These are phyloP conservation scores for Penicillium antarcticum DNA, from an alignment of 495 filamentous ascomycete genomes.

Conservation along the genomic window DNA sequence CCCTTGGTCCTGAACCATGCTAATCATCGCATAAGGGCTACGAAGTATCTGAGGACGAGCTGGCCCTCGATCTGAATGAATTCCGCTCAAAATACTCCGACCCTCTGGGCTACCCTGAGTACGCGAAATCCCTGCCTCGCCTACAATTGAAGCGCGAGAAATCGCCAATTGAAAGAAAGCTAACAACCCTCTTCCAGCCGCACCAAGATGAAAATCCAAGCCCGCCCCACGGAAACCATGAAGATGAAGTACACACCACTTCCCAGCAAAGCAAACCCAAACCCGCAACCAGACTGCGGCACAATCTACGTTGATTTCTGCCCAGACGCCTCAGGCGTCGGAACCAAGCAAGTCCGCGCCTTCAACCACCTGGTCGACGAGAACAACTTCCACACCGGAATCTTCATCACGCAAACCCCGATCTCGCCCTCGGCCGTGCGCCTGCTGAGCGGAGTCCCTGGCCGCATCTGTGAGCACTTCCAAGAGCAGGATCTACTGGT, in stretches of 20 bases:
- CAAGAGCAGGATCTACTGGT: conserved; percentile 92
- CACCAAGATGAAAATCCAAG: conserved; percentile 77
- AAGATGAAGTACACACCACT: conserved; percentile 72
- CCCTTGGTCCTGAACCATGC: conserved; percentile 1
- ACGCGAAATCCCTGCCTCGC: conserved; percentile 22
- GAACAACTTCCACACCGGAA: conserved; percentile 80
- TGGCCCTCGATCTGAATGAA: conserved; percentile 71
- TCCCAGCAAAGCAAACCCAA: conserved; percentile 59
- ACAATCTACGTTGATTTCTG: conserved; percentile 93
- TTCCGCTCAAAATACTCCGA: conserved; percentile 68
- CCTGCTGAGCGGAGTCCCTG: conserved; percentile 72
- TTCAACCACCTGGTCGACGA: conserved; percentile 78
- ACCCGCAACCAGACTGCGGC: conserved; percentile 70
- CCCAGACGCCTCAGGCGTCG: conserved; percentile 63
- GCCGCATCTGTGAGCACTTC: conserved; percentile 85
- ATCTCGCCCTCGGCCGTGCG: conserved; percentile 73
- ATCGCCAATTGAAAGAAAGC: conserved; percentile 3
- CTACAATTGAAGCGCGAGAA: background rate
- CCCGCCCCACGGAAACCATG: conserved; percentile 79
- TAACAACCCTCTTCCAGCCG: conserved; percentile 56
- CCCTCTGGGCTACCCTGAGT: conserved; percentile 69
- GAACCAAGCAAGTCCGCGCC: conserved; percentile 83
- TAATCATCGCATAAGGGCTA: conserved; percentile 69
- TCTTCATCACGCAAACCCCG: conserved; percentile 78
- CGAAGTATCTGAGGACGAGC: conserved; percentile 84